These are phyloP conservation scores for Dentipellis fragilis DNA, from an alignment of 768 basidiomycete genomes.

Conservation along the genomic window DNA sequence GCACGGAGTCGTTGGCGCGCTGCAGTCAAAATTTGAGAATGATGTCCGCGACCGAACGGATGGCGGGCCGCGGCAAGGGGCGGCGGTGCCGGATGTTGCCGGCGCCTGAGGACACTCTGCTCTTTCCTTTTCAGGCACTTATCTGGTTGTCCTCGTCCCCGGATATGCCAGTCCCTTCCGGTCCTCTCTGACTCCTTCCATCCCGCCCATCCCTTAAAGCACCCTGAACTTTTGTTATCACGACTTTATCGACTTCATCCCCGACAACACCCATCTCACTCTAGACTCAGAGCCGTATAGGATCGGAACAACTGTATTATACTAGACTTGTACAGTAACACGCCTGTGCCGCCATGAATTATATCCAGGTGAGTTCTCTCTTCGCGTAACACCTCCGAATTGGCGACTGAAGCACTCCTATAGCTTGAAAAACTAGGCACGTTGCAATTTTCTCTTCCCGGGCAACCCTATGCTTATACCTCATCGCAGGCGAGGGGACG, in stretches of 20 bases:
- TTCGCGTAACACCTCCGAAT: background rate
- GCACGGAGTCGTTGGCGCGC: no score
- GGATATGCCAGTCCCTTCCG: no score
- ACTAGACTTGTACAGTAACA: background rate
- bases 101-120: no score
- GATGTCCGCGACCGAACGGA: no score
- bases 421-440: conserved; percentile 82
- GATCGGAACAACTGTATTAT: background rate
- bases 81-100: no score
- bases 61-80: no score
- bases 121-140: no score
- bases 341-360: conserved; percentile 30
- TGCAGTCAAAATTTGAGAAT: no score
- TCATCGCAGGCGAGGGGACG: conserved; percentile 65
- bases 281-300: background rate
- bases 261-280: background rate
- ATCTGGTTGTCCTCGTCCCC: no score
- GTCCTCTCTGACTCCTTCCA: background rate
- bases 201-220: background rate
- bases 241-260: background rate
- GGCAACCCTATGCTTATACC: conserved; percentile 1
- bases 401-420: background rate
- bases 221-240: no score
- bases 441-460: conserved; percentile 5
- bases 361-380: conserved; percentile 36